phyloP scores from a whole-genome alignment of 148 eudicot species.

The Rhododendron henanense region DNA sequence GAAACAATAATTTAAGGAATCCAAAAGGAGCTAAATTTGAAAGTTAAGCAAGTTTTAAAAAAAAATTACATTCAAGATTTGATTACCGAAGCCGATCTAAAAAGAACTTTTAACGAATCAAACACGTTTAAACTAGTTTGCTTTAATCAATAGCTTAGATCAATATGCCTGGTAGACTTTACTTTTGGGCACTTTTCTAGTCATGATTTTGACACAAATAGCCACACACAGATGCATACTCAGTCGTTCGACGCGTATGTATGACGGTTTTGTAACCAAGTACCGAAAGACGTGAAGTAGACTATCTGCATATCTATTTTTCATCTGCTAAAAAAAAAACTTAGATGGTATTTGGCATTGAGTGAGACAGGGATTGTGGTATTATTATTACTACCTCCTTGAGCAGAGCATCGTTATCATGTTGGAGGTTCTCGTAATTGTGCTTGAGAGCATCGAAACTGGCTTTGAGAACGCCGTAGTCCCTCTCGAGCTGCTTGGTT shows the following conservation, averaged over 20 bases:
- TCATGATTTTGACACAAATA: too few species aligned
- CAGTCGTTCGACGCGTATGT: neutral
- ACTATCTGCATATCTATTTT: too few species aligned
- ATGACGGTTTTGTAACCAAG: neutral
- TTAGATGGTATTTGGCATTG: neutral
- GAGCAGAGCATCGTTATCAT: constrained; percentile 60
- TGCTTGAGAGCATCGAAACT: constrained; percentile 69
- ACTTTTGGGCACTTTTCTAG: too few species aligned
- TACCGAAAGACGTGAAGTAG: too few species aligned
- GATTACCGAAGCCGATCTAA: neutral
- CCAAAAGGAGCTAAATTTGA: neutral
- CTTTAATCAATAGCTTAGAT: neutral
- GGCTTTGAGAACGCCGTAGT: constrained; percentile 68
- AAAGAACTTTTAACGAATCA: neutral
- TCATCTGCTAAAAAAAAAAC: too few species aligned
- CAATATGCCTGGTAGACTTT: neutral
- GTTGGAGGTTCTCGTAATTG: constrained; percentile 52
- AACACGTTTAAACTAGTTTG: neutral
- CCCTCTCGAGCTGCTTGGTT: constrained; percentile 85
- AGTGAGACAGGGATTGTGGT: neutral
- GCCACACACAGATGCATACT: too few species aligned
- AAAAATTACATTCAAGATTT: neutral
- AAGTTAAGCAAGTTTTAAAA: neutral
- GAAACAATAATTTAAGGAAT: neutral
- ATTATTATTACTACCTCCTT: constrained; percentile 45